These are phyloP conservation scores for Albifimbria verrucaria DNA, from an alignment of 2,329 filamentous ascomycete genomes.

Conservation along the genomic window DNA sequence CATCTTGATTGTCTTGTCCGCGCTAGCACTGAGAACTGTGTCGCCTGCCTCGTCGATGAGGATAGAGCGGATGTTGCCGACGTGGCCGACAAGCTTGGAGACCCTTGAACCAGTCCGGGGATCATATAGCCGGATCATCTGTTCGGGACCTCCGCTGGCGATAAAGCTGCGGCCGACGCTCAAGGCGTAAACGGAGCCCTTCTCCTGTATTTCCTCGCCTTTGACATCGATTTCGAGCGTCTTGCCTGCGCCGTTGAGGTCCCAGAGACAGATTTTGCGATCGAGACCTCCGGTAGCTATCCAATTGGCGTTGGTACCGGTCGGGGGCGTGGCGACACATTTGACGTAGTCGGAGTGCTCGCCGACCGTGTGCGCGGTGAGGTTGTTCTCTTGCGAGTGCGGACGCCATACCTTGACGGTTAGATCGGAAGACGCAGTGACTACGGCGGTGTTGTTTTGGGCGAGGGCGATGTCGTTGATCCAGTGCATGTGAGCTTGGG, in stretches of 20 bases:
- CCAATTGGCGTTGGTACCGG: constrained; percentile 67
- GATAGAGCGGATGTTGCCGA: constrained; percentile 89
- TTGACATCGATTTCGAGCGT: constrained; percentile 80
- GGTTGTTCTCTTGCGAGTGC: constrained; percentile 54
- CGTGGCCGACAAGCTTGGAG: constrained; percentile 95
- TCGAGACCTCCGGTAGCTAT: constrained; percentile 92
- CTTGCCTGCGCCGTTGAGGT: constrained; percentile 83
- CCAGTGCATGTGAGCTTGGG: constrained; percentile 87
- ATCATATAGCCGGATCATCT: constrained; percentile 90
- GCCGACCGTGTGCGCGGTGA: constrained; percentile 67
- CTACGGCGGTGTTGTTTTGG: constrained; percentile 72
- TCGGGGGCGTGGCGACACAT: constrained; percentile 73
- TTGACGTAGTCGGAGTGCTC: constrained; percentile 97
- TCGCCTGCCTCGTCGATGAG: constrained; percentile 85
- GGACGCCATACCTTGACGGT: constrained; percentile 93
- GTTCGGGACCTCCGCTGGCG: constrained; percentile 91
- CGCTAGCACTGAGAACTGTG: constrained; percentile 89
- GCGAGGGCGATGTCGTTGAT: constrained; percentile 88
- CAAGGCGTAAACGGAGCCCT: constrained; percentile 93
- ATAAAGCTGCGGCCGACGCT: constrained; percentile 76
- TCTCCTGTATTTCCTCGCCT: constrained; percentile 80
- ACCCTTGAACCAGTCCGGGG: constrained; percentile 82
- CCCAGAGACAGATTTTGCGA: constrained; percentile 89
- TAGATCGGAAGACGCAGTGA: constrained; percentile 90
- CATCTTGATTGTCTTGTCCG: constrained; percentile 95